Evolutionary conservation across 2,329 filamentous ascomycete genomes (phyloP).

Genomic region (Thelonectria blattea): DNA sequence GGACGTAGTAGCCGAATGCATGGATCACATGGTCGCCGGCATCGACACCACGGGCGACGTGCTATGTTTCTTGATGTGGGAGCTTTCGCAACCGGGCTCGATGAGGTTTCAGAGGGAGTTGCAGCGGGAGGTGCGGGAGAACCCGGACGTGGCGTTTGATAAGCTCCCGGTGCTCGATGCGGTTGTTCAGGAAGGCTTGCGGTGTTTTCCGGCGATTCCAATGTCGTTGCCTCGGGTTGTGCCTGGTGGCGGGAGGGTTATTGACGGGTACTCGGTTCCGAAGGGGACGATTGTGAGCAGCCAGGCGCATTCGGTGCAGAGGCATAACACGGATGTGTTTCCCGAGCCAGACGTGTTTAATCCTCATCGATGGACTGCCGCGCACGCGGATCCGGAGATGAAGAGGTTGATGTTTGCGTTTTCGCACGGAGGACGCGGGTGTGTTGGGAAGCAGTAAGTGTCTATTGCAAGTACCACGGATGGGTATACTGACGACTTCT

Average conservation of each 20-base stretch:
- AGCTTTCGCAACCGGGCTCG: conserved; percentile 65
- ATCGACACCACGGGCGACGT: conserved; percentile 74
- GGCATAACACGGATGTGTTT: conserved; percentile 69
- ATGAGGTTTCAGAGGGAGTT: conserved; percentile 56
- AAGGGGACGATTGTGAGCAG: conserved; percentile 60
- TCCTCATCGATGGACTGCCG: conserved; percentile 81
- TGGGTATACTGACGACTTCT: not conserved
- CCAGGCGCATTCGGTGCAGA: conserved; percentile 65
- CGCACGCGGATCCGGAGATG: conserved; percentile 73
- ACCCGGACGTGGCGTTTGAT: conserved; percentile 49
- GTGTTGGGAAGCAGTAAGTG: conserved; percentile 69
- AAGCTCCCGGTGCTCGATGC: conserved; percentile 65
- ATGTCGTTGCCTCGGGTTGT: conserved; percentile 67
- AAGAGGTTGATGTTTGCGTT: conserved; percentile 68
- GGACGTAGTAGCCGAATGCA: conserved; percentile 69
- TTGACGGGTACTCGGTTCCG: conserved; percentile 61
- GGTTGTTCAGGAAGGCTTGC: conserved; percentile 64
- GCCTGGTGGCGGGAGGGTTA: conserved; percentile 56
- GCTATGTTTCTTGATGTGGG: conserved; percentile 72
- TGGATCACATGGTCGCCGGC: conserved; percentile 72
- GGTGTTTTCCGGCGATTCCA: conserved; percentile 67
- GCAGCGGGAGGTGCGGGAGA: conserved; percentile 55
- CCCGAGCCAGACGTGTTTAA: conserved; percentile 76
- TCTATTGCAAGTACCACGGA: too few species aligned
- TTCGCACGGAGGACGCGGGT: conserved; percentile 66